These are phyloP conservation scores for Stagonosporopsis cucurbitacearum DNA, from an alignment of 2,329 filamentous ascomycete genomes.

Conservation along the genomic window DNA sequence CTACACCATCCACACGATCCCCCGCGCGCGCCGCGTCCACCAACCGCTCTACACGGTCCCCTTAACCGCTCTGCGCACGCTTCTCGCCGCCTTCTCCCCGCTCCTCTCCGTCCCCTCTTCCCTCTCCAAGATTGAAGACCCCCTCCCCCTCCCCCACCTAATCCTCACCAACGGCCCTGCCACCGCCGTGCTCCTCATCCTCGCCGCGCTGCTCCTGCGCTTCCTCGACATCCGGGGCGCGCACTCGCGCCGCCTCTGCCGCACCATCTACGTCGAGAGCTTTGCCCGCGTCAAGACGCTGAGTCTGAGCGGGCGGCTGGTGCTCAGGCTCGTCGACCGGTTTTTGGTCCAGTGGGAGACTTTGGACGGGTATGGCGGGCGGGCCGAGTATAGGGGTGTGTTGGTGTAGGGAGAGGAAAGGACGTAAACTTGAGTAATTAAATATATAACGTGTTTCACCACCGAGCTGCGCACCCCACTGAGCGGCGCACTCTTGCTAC, in stretches of 20 bases:
- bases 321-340: conserved; percentile 74
- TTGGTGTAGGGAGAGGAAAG: conserved; percentile 37
- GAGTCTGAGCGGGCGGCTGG: conserved; percentile 82
- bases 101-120: conserved; percentile 49
- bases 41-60: conserved; percentile 79
- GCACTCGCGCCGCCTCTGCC: conserved; percentile 62
- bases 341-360: conserved; percentile 83
- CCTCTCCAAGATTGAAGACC: conserved; percentile 1
- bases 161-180: conserved; percentile 89
- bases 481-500: no score
- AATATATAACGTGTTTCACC: no score
- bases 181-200: conserved; percentile 78
- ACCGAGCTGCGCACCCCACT: no score
- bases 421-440: no score
- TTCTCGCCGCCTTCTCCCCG: conserved; percentile 67
- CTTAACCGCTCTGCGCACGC: conserved; percentile 68
- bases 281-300: conserved; percentile 85
- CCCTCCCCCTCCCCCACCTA: conserved; percentile 47
- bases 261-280: conserved; percentile 86
- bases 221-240: conserved; percentile 54
- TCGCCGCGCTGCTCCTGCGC: conserved; percentile 63
- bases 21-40: conserved; percentile 80
- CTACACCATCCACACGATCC: conserved; percentile 71
- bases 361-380: conserved; percentile 56
- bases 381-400: conserved; percentile 54